phyloP scores from a whole-genome alignment of 73 alveolate genomes.

The Effrenium voratum region DNA sequence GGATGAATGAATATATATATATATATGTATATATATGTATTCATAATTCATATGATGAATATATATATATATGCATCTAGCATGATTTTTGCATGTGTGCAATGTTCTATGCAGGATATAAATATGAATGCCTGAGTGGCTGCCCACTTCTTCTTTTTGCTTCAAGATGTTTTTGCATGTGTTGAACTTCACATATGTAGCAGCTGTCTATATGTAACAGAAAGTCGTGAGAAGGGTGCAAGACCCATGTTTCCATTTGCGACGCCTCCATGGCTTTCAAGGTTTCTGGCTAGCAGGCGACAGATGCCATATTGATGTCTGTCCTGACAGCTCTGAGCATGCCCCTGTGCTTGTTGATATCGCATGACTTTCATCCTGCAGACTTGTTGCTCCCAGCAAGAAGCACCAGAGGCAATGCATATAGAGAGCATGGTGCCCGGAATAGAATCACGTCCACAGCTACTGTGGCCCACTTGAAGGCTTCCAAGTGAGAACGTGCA shows the following conservation, averaged over 20 bases:
- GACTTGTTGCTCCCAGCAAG: not conserved
- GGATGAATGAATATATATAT: not conserved
- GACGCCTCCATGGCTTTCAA: not conserved
- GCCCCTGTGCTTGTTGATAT: not conserved
- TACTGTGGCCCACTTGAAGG: not conserved
- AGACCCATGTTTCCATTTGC: not conserved
- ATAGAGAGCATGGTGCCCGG: not conserved
- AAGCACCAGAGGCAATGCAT: not conserved
- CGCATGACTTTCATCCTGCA: not conserved
- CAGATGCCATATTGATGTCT: no score
- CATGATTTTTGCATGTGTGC: no score
- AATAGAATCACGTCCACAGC: not conserved
- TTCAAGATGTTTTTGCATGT: not conserved
- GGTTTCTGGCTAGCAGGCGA: not conserved
- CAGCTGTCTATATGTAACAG: not conserved
- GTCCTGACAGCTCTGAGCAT: not conserved
- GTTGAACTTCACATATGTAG: not conserved
- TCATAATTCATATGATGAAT: no score
- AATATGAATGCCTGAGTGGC: not conserved
- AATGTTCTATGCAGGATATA: not conserved
- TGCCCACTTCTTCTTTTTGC: not conserved
- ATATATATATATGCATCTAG: not conserved
- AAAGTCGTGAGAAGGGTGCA: not conserved
- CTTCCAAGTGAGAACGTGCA: not conserved
- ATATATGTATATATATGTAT: no score